Conservation (phyloP, 257 asterid genomes). For the Gardenia jasminoides region DNA sequence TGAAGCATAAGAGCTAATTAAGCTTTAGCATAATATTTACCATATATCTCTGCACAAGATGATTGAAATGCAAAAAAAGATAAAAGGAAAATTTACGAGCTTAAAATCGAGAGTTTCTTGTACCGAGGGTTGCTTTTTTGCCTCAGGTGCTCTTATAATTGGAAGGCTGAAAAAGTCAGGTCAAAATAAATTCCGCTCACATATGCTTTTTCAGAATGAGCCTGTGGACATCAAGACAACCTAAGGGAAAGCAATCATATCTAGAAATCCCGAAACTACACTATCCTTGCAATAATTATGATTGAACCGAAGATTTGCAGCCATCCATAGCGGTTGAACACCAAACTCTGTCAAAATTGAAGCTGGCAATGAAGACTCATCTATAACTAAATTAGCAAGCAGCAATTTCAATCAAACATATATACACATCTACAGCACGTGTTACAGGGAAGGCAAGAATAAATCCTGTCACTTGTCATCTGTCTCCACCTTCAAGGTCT, state of each 20-base stretch:
- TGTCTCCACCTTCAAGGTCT: constrained; percentile 90
- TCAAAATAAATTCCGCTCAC: not conserved
- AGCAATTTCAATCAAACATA: not conserved
- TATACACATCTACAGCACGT: not conserved
- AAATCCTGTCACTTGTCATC: constrained; percentile 30
- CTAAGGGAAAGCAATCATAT: not conserved
- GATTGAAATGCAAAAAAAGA: no score
- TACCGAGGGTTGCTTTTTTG: no score
- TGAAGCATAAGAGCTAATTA: no score
- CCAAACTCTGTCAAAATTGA: constrained; percentile 10
- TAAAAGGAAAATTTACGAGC: no score
- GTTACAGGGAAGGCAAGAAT: no score
- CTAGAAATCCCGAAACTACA: not conserved
- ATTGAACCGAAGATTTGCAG: not conserved
- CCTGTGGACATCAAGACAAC: not conserved
- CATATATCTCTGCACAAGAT: no score
- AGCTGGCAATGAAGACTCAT: not conserved
- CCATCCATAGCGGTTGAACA: not conserved
- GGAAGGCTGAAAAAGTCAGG: not conserved
- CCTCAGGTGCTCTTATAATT: not conserved
- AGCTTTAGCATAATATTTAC: no score
- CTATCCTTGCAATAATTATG: not conserved
- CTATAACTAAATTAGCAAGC: constrained; percentile 13
- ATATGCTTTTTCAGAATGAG: not conserved
- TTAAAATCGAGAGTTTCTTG: no score